Evolutionary conservation across 2,329 filamentous ascomycete genomes (phyloP), one percentile per base, ranked within the genome.

Genomic region (Colletotrichum eleusines): DNA sequence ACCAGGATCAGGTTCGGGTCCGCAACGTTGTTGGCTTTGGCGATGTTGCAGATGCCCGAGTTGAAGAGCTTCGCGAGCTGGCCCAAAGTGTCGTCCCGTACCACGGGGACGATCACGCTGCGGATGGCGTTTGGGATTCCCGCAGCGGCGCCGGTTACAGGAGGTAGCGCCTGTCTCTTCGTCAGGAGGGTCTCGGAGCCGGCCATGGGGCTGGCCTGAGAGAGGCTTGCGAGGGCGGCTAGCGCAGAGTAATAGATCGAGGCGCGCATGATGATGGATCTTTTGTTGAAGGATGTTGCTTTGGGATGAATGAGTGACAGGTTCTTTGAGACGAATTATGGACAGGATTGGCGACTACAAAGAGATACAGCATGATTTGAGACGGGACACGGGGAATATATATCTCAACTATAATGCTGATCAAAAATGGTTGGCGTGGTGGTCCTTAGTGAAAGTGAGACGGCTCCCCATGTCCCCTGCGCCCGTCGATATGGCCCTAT

Each of bases 31-130:
- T 68, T 71, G 51, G 59, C 51, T 44, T 62, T 58, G 28, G 68
- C 68, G 63, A 71, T 71, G 35, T 71, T 35, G 68, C 68, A 71
- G 23, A 71, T 71, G 55, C 68, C 68, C 51, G 68, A 71, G 68
- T 71, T 71, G 16, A 71, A 9, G 9, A 68, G 64, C 2, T 20
- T 58, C 44, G 68, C 58, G 51, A 68, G 26, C 51, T 71, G 64
- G 51, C 64, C 58, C 16, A 71, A 51, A 1, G 68, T 71, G 58
- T 71, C 68, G 20, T 64, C 68, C 28, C 20, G 1, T 5, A 44
- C 26, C 3, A 71, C 58, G 46, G 35, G 53, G 23, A 71, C 46
- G 33, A 63, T 20, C 11, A 5, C 3, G 23, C 51, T 50, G 51
- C n/a, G n/a, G n/a, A n/a, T n/a, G n/a, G n/a, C n/a, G n/a, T n/a